phyloP scores from a whole-genome alignment of 371 early-diverging fungal species.

The Mucor sp. region DNA sequence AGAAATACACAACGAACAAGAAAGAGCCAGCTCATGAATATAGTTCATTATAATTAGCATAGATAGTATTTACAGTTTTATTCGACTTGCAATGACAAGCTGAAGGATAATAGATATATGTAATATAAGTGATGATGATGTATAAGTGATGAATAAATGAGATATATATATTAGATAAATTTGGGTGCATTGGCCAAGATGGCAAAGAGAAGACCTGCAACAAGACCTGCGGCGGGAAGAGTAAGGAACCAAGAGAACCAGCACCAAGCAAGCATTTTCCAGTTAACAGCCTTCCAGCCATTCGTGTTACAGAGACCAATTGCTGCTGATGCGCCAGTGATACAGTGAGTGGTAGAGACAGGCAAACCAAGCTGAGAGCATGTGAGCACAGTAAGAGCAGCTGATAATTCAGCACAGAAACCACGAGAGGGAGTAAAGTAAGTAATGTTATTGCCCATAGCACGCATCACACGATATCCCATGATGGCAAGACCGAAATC shows the following conservation, averaged over 20 bases:
- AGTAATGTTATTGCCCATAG: constrained; percentile 84
- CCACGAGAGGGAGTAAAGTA: constrained; percentile 86
- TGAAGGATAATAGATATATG: background rate
- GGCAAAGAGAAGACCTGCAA: constrained; percentile 71
- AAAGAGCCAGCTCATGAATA: background rate
- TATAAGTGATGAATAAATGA: background rate
- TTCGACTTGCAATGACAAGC: background rate
- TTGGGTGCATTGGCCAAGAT: constrained; percentile 60
- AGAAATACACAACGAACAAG: background rate
- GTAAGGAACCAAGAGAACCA: constrained; percentile 82
- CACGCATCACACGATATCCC: constrained; percentile 75
- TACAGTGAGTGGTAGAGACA: constrained; percentile 91
- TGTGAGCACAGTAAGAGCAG: constrained; percentile 84
- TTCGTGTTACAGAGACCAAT: constrained; percentile 83
- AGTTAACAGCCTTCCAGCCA: constrained; percentile 70
- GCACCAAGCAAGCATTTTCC: constrained; percentile 74
- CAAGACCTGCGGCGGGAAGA: constrained; percentile 72
- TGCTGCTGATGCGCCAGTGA: constrained; percentile 79
- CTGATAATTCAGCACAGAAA: constrained; percentile 82
- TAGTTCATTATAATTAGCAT: background rate
- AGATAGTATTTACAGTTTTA: background rate
- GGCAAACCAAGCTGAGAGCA: constrained; percentile 83
- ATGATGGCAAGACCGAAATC: constrained; percentile 76
- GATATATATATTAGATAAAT: background rate
- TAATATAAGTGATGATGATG: background rate